These are phyloP conservation scores for Backusella circina DNA, from an alignment of 192 early-diverging fungal species.

Conservation along the genomic window DNA sequence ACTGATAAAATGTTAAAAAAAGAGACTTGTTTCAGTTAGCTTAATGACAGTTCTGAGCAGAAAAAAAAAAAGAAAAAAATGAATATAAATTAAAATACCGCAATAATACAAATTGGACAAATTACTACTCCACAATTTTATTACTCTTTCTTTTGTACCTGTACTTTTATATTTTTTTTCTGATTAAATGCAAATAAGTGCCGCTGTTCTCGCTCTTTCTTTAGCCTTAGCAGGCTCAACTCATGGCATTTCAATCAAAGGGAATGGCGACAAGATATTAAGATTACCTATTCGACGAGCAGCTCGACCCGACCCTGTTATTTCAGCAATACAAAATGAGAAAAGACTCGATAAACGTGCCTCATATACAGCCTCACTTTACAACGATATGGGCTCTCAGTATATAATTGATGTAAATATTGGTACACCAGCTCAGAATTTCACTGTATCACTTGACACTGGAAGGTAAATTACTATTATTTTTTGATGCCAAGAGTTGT, in stretches of 20 bases:
- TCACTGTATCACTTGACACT: slow-evolving; percentile 27
- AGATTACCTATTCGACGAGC: neutral
- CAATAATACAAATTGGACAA: neutral
- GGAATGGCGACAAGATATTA: neutral
- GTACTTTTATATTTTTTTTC: neutral
- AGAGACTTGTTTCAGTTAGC: neutral
- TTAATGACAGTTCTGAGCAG: neutral
- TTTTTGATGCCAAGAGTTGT: neutral
- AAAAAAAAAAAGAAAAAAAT: neutral
- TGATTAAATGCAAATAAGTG: neutral
- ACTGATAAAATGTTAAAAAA: neutral
- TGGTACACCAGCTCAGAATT: slow-evolving; percentile 27
- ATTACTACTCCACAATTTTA: neutral
- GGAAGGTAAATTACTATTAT: slow-evolving; percentile 26
- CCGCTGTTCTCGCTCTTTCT: neutral
- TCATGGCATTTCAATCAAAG: neutral
- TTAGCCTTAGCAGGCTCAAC: neutral
- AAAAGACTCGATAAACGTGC: slow-evolving; percentile 9
- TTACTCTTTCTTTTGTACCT: neutral
- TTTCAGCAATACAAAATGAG: neutral
- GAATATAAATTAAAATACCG: neutral
- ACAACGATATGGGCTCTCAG: slow-evolving; percentile 28
- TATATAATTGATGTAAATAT: slow-evolving; percentile 22
- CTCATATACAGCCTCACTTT: slow-evolving; percentile 12
- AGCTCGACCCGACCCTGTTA: neutral